These are phyloP conservation scores for Hippophae tibetana DNA, from an alignment of 306 rosid genomes.

Conservation along the genomic window DNA sequence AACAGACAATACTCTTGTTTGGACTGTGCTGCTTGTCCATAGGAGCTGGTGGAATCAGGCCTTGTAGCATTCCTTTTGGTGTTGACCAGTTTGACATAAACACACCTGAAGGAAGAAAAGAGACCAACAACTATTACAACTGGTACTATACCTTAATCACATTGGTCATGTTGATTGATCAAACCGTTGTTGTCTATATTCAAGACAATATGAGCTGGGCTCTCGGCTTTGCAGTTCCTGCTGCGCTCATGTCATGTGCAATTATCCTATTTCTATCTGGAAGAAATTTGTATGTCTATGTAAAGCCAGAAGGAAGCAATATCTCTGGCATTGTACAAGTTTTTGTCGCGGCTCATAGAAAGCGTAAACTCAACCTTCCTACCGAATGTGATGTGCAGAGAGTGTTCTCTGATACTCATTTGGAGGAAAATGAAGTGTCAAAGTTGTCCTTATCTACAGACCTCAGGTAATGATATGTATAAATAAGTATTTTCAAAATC, in stretches of 20 bases:
- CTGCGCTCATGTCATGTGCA: slow-evolving; percentile 37
- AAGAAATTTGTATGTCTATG: slow-evolving; percentile 34
- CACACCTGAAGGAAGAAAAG: slow-evolving; percentile 44
- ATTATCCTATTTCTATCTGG: slow-evolving; percentile 45
- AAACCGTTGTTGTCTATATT: slow-evolving; percentile 48
- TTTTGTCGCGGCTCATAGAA: slow-evolving; percentile 48
- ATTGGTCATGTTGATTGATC: slow-evolving; percentile 26
- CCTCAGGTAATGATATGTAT: slow-evolving; percentile 30
- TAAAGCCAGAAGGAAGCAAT: slow-evolving; percentile 45
- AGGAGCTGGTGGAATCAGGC: slow-evolving; percentile 59
- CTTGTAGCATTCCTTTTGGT: slow-evolving; percentile 72
- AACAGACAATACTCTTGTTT: slow-evolving; percentile 26
- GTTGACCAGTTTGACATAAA: slow-evolving; percentile 61
- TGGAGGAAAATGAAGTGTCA: slow-evolving; percentile 8
- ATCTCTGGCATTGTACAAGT: slow-evolving; percentile 37
- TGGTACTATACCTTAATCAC: slow-evolving; percentile 54
- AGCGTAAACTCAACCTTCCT: slow-evolving; percentile 37
- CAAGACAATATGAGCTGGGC: slow-evolving; percentile 73
- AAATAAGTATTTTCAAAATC: too few relatives aligned
- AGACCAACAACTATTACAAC: slow-evolving; percentile 53
- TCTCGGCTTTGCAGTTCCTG: slow-evolving; percentile 56
- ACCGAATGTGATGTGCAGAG: neutral
- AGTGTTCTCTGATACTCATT: slow-evolving; percentile 39
- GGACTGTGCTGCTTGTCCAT: slow-evolving; percentile 41
- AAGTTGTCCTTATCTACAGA: slow-evolving; percentile 52